Base-by-base conservation (phyloP, 768 basidiomycete genomes). In the Mycena albidolilacea region DNA sequence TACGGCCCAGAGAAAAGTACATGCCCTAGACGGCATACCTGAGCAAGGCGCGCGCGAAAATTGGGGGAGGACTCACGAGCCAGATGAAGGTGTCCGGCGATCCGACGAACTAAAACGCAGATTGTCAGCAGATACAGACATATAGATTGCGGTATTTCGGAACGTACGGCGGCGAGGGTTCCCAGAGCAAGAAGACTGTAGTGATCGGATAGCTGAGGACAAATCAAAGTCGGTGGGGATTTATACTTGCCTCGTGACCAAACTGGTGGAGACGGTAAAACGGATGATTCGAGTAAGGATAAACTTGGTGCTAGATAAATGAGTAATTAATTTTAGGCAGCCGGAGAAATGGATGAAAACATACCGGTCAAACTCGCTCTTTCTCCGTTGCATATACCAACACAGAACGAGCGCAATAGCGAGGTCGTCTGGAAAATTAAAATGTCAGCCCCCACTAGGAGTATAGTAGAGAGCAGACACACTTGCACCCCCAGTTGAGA, bases 1-100 rank as follows among this genome's bases (percentile, higher is more conserved):
- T 74, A 15, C 77, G 75, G 3, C 77, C 77, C 15, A 75, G 65
- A 8, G 77, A 76, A 52, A 77, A 63, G 44, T 76, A 73, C 37
- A 77, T 61, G 3, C 72, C 74, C 77, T 77, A 57, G 19, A 19
- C 46, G 46, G 15, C 46, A 48, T 48, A 19, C 19, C 10, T 48
- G 46, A 48, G 46, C 46, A 15, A 48, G 46, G 50, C 50, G 50
- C 50, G 50, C 50, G 21, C n/a, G 50, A 21, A 52, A 52, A 52
- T 52, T 52, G 50, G 50, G 50, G 50, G n/a, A 52, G n/a, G 50
- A 52, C 50, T 52, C n/a, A 52, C 50, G 50, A 52, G 50, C 50
- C 50, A 52, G 21, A 52, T 21, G 50, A 52, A 52, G n/a, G 50
- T 52, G 50, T 52, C n/a, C 50, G 50, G 50, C 50, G 50, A 52